Base-by-base conservation (phyloP, 768 basidiomycete genomes). In the Chiua virens region DNA sequence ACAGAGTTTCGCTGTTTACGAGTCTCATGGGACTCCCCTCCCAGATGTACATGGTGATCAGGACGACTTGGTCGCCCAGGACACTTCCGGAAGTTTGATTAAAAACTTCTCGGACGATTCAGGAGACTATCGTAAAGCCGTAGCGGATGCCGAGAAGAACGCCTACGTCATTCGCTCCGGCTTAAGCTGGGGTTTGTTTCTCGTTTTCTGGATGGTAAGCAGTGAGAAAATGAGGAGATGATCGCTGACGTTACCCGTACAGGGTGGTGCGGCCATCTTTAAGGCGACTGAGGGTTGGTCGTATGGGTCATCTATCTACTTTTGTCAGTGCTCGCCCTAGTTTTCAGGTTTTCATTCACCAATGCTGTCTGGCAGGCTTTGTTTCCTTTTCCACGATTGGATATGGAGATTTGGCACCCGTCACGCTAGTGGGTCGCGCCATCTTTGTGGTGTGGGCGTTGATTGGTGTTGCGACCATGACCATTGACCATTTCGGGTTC, bases 371-470 rank as follows among this genome's bases (percentile, higher is more conserved):
- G 3, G 28, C 53, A 89, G 87, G 87, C 62, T 85, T 88, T 59
- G 70, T 86, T 44, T 67, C 86, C 10, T 90, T 92, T 70, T 80
- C 81, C 1, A 89, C 86, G 1, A 82, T 90, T 25, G 89, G 89
- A 14, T 88, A 84, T 56, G 84, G 80, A 67, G 89, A 91, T 59
- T 71, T 75, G 14, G 56, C 79, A 0, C 89, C 87, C 0, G 61
- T 64, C 44, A 83, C 86, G 0, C 80, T 85, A 11, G 81, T 85
- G 4, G 90, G 89, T 11, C 80, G 87, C 21, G 80, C 86, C 14
- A 75, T 92, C 30, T 92, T 92, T 63, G 77, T 90, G 36, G 79
- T 82, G 3, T 91, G 89, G 89, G 86, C 89, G 0, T 66, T 92
- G 32, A 68, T 89, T 8, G 90, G 88, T 15, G 84, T 90, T 14